These are phyloP conservation scores for Blastocystis sp. DNA, from an alignment of 352 stramenopile species.

Conservation along the genomic window DNA sequence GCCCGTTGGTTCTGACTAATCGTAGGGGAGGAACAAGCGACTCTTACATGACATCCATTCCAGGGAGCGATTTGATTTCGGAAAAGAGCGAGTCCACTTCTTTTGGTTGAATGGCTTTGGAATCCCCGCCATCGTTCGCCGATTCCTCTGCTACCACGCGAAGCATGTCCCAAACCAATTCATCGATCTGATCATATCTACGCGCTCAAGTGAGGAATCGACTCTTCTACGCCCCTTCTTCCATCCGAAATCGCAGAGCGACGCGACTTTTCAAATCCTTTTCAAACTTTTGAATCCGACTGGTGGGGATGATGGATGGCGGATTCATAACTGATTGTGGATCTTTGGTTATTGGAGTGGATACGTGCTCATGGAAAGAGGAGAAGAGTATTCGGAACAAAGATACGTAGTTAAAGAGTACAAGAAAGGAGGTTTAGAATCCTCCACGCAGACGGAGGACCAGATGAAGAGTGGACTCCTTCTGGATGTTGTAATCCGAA, in stretches of 20 bases:
- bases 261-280: not conserved
- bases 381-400: not conserved
- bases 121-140: not conserved
- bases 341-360: no score
- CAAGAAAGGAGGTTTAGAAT: slow-evolving; percentile 53
- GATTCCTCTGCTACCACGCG: not conserved
- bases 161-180: not conserved
- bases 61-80: not conserved
- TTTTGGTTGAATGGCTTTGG: not conserved
- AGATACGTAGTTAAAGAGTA: slow-evolving; percentile 11
- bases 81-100: not conserved
- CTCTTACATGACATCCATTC: not conserved
- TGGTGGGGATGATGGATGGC: not conserved
- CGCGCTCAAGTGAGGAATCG: no score
- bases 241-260: not conserved
- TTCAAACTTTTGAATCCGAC: not conserved
- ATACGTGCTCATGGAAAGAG: no score
- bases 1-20: not conserved
- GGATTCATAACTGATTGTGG: no score
- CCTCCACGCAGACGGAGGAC: slow-evolving; percentile 85
- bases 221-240: not conserved
- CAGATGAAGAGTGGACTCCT: slow-evolving; percentile 88
- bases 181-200: not conserved
- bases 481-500: slow-evolving; percentile 84
- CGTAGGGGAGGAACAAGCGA: not conserved